Evolutionary conservation across 176 grass and related monocot species (phyloP).

Genomic region (Hordeum marinum): DNA sequence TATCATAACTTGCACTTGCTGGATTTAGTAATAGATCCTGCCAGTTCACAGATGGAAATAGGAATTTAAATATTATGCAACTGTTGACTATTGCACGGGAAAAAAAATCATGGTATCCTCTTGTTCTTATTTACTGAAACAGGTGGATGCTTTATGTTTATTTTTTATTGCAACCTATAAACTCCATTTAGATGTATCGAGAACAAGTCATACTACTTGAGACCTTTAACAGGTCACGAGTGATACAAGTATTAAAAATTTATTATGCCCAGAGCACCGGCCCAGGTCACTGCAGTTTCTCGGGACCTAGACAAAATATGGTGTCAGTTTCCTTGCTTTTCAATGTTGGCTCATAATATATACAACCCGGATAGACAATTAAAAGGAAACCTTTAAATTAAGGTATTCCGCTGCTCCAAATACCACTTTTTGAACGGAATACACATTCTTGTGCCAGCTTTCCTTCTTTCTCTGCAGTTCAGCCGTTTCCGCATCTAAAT

Average conservation of each 20-base stretch:
- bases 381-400: neutral
- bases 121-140: neutral
- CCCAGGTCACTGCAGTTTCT: neutral
- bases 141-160: neutral
- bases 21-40: neutral
- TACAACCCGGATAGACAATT: neutral
- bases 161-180: neutral
- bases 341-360: neutral
- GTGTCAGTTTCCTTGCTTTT: neutral
- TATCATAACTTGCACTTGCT: neutral
- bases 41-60: neutral
- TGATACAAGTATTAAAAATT: neutral
- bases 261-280: neutral
- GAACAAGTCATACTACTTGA: neutral
- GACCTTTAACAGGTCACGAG: neutral
- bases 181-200: neutral
- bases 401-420: neutral
- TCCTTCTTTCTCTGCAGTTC: neutral
- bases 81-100: neutral
- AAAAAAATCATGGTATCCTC: neutral
- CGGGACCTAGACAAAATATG: neutral
- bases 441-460: neutral
- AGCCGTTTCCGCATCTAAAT: no score
- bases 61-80: neutral
- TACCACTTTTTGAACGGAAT: neutral